phyloP scores from a whole-genome alignment of 1,284 basidiomycete species.

The Anthracocystis panici-leucophaei region DNA sequence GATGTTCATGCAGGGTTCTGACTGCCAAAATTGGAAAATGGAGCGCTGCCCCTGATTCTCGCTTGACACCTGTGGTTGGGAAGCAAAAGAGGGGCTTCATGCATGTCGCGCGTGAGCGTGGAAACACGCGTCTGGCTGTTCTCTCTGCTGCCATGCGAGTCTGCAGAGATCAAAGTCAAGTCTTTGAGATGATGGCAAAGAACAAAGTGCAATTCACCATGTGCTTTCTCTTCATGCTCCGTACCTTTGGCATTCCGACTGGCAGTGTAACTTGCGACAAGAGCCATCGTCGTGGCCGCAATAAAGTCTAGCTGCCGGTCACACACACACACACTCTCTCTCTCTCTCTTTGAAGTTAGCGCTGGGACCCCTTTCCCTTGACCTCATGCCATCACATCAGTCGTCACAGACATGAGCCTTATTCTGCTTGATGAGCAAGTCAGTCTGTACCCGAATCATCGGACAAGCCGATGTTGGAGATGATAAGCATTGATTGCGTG shows the following conservation, averaged over 20 bases:
- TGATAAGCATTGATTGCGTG: background rate
- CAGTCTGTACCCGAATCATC: background rate
- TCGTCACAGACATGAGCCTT: no score
- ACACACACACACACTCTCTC: no score
- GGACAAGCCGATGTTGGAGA: background rate
- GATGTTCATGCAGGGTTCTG: slow-evolving; percentile 10
- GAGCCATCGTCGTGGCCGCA: no score
- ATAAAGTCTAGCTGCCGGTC: no score
- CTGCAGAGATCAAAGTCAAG: slow-evolving; percentile 14
- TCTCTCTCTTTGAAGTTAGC: no score
- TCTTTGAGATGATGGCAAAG: background rate
- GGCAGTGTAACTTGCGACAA: no score
- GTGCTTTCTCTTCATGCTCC: no score
- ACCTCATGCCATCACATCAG: background rate
- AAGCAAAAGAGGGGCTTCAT: slow-evolving; percentile 30
- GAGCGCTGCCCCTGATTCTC: slow-evolving; percentile 25
- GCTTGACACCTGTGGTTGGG: background rate
- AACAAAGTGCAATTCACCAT: no score
- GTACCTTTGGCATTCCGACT: no score
- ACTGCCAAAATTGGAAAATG: background rate
- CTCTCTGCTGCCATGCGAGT: background rate
- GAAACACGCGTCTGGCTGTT: slow-evolving; percentile 1
- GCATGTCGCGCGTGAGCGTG: slow-evolving; percentile 17
- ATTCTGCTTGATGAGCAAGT: background rate
- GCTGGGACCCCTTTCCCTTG: no score